Conservation (phyloP, 2,329 filamentous ascomycete genomes). For the Diaporthe humulicola region DNA sequence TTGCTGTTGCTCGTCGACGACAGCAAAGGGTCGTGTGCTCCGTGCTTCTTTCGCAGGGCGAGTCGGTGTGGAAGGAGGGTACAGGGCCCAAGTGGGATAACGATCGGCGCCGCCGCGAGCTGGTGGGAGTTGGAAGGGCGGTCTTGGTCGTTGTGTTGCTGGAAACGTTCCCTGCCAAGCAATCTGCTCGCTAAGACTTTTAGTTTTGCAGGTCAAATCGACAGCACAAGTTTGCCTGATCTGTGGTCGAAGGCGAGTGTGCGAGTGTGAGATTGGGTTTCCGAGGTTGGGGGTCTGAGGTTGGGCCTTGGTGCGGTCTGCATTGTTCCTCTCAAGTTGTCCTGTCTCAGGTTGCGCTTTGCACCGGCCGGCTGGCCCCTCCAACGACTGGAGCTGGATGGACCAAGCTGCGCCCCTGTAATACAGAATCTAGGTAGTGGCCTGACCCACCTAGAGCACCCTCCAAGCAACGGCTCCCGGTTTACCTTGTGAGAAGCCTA, state of each 20-base stretch:
- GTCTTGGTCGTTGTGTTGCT: background rate
- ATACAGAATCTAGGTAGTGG: background rate
- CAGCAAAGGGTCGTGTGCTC: constrained; percentile 11
- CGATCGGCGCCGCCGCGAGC: constrained; percentile 23
- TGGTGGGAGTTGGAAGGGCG: background rate
- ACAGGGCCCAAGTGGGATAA: constrained; percentile 19
- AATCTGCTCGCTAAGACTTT: background rate
- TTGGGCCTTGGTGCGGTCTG: constrained; percentile 3
- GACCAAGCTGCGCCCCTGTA: constrained; percentile 27
- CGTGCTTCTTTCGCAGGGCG: constrained; percentile 12
- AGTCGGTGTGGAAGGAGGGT: constrained; percentile 28
- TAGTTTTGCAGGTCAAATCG: background rate
- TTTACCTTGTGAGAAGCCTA: no score
- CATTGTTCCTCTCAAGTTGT: constrained; percentile 22
- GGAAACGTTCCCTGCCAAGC: background rate
- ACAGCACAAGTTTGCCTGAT: constrained; percentile 11
- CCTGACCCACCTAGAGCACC: background rate
- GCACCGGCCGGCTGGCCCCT: constrained; percentile 5
- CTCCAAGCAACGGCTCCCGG: background rate
- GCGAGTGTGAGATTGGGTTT: constrained; percentile 29
- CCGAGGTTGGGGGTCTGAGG: constrained; percentile 12
- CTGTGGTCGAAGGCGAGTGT: background rate
- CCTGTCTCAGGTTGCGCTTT: constrained; percentile 30
- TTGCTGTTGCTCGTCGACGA: constrained; percentile 12
- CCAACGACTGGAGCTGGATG: constrained; percentile 27